Evolutionary conservation across 139 green algal species (phyloP).

Genomic region (Closterium sp.): DNA sequence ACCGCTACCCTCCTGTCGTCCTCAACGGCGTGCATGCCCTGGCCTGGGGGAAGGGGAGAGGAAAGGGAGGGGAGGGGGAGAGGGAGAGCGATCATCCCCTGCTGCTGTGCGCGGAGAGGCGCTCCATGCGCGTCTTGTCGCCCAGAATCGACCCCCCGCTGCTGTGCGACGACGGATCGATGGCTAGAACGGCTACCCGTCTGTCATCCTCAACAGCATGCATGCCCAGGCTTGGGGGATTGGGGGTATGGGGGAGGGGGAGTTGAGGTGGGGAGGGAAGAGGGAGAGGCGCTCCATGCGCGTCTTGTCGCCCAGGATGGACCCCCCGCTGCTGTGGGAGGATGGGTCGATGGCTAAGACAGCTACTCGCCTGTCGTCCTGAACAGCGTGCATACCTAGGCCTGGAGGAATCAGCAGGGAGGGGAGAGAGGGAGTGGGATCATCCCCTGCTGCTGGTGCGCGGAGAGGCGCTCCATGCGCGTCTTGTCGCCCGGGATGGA

Average conservation of each 20-base stretch:
- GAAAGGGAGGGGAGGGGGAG: no score
- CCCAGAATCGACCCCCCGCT: slow-evolving; percentile 64
- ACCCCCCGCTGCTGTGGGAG: slow-evolving; percentile 45
- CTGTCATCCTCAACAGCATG: slow-evolving; percentile 41
- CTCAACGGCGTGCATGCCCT: slow-evolving; percentile 30
- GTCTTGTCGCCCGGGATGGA: slow-evolving; percentile 70
- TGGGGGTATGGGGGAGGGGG: neutral
- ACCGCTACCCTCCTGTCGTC: slow-evolving; percentile 60
- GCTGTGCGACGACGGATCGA: slow-evolving; percentile 61
- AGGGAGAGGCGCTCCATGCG: slow-evolving; percentile 52
- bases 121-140: slow-evolving; percentile 71
- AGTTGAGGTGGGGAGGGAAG: no score
- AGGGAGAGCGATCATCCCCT: no score
- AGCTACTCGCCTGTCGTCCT: slow-evolving; percentile 52
- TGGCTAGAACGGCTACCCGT: slow-evolving; percentile 64
- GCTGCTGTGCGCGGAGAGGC: no score
- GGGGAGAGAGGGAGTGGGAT: no score
- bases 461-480: slow-evolving; percentile 53
- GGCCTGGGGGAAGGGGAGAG: neutral
- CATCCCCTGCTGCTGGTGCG: no score
- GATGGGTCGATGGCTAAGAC: slow-evolving; percentile 67
- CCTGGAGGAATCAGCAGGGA: neutral
- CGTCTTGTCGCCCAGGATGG: slow-evolving; percentile 70
- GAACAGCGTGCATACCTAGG: slow-evolving; percentile 5
- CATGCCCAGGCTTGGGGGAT: slow-evolving; percentile 12